These are phyloP conservation scores for Suaeda aralocaspica DNA, from an alignment of 148 eudicot genomes.

Conservation along the genomic window DNA sequence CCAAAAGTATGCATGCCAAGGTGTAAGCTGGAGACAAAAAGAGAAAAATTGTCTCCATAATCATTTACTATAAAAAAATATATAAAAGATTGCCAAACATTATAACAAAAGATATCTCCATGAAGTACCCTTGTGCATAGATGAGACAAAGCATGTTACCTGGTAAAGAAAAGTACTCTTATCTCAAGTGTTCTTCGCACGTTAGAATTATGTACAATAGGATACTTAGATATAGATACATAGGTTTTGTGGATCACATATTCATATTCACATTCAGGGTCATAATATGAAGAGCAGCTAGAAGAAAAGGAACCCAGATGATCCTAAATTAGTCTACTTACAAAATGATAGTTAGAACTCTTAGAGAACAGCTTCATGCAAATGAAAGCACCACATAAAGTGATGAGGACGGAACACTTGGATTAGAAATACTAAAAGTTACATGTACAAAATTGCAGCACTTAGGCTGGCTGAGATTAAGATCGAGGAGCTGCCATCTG, in stretches of 20 bases:
- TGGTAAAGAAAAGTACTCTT: not conserved
- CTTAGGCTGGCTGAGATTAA: constrained; percentile 23
- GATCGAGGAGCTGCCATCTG: constrained; percentile 97
- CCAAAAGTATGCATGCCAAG: too few species aligned
- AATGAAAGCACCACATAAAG: not conserved
- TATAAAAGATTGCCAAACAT: not conserved
- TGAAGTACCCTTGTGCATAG: not conserved
- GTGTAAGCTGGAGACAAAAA: not conserved
- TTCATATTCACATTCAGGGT: too few species aligned
- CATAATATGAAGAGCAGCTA: not conserved
- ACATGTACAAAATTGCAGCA: not conserved
- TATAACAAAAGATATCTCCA: not conserved
- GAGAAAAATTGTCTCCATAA: not conserved
- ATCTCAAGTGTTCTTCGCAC: not conserved
- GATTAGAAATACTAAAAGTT: not conserved
- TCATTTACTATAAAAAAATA: not conserved
- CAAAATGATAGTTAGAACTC: not conserved
- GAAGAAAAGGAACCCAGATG: not conserved
- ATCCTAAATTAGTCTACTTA: not conserved
- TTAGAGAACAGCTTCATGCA: not conserved
- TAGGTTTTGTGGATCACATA: not conserved
- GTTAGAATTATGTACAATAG: not conserved
- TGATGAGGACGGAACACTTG: not conserved
- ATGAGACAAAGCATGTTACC: not conserved
- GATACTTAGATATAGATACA: constrained; percentile 1